Conservation (phyloP, 108 stramenopile species). For the Cyclotella baltica region DNA sequence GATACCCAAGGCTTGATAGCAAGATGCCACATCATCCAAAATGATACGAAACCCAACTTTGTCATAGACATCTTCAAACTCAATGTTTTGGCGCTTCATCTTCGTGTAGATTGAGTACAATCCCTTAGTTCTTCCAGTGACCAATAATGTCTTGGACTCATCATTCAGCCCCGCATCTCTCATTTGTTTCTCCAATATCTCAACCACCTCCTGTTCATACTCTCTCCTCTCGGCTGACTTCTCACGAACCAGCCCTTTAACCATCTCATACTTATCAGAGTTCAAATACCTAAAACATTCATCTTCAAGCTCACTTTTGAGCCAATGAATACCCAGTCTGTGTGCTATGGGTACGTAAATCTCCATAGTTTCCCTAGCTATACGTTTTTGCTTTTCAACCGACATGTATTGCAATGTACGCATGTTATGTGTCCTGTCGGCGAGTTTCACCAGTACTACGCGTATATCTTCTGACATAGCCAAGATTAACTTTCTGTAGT, state of each 20-base stretch:
- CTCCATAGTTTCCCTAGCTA: conserved; percentile 53
- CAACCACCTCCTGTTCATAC: conserved; percentile 39
- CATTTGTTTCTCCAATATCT: conserved; percentile 37
- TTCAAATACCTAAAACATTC: conserved; percentile 46
- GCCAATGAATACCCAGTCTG: conserved; percentile 43
- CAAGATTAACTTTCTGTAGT: conserved; percentile 41
- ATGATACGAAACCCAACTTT: conserved; percentile 42
- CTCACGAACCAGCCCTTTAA: conserved; percentile 15
- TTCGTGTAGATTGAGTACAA: conserved; percentile 37
- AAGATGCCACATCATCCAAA: conserved; percentile 36
- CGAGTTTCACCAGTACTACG: conserved; percentile 44
- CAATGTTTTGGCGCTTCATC: conserved; percentile 34
- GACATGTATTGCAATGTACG: conserved; percentile 43
- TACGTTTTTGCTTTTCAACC: conserved; percentile 27
- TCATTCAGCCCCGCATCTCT: conserved; percentile 24
- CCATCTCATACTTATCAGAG: conserved; percentile 21
- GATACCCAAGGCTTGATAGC: conserved; percentile 34
- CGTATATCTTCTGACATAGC: conserved; percentile 38
- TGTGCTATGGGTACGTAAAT: conserved; percentile 59
- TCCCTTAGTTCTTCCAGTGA: conserved; percentile 38
- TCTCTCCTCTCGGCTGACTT: conserved; percentile 26
- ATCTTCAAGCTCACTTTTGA: conserved; percentile 61
- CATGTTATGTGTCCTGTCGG: conserved; percentile 47
- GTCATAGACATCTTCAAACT: conserved; percentile 33
- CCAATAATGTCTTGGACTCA: conserved; percentile 1